These are phyloP conservation scores for Colletotrichum shisoi DNA, from an alignment of 2,329 filamentous ascomycete genomes.

Conservation along the genomic window DNA sequence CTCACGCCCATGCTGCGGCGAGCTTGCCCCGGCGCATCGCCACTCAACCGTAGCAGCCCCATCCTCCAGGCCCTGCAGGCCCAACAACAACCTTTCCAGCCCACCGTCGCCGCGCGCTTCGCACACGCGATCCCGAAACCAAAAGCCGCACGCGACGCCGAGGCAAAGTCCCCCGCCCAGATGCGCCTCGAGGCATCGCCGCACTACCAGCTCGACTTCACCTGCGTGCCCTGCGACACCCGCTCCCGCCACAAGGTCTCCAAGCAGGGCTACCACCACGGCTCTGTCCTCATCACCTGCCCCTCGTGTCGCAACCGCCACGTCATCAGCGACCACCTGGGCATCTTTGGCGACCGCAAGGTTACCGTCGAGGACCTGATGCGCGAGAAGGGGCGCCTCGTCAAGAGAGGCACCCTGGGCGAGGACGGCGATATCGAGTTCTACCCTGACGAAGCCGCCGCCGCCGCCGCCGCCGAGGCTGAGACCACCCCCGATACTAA, in stretches of 20 bases:
- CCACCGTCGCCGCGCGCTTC: conserved; percentile 38
- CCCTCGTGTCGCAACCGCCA: conserved; percentile 86
- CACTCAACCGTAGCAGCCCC: conserved; percentile 9
- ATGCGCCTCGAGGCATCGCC: conserved; percentile 57
- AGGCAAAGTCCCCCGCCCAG: conserved; percentile 41
- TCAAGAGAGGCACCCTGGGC: conserved; percentile 75
- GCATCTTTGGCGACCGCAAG: conserved; percentile 75
- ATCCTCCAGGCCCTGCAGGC: conserved; percentile 18
- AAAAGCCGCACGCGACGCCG: conserved; percentile 34
- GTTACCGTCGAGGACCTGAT: conserved; percentile 81
- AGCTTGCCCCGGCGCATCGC: conserved; percentile 25
- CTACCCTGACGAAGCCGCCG: conserved; percentile 73
- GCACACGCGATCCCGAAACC: conserved; percentile 44
- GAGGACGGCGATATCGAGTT: conserved; percentile 90
- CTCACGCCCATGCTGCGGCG: conserved; percentile 34
- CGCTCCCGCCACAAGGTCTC: conserved; percentile 86
- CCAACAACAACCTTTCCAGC: conserved; percentile 12
- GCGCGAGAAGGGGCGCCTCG: conserved; percentile 74
- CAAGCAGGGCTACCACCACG: conserved; percentile 94
- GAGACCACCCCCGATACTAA: conserved; percentile 10
- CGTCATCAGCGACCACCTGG: conserved; percentile 88
- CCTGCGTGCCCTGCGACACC: conserved; percentile 82
- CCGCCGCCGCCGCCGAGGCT: conserved; percentile 3
- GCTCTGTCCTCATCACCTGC: conserved; percentile 88
- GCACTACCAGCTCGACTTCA: conserved; percentile 88